A percentile compares a stretch with the other conserved stretches of the same genome.
These are phyloP conservation scores for Metschnikowia shivogae DNA, from an alignment of 805 yeast genomes.

Conservation along the genomic window DNA sequence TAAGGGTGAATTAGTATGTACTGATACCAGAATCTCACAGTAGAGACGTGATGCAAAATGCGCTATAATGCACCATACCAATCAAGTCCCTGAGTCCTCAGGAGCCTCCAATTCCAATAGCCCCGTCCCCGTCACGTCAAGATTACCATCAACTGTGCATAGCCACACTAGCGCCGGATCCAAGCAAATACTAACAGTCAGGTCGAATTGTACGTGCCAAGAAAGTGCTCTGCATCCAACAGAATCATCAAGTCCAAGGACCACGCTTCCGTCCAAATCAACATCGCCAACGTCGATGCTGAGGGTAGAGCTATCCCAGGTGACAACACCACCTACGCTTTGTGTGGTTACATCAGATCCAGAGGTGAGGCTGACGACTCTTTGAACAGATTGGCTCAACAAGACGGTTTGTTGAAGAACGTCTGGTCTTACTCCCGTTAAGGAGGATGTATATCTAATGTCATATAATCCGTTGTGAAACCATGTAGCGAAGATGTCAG, in stretches of 20 bases:
- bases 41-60: too few relatives aligned
- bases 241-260: slow-evolving; percentile 99
- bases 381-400: slow-evolving; percentile 98
- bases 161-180: too few relatives aligned
- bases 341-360: slow-evolving; percentile 95
- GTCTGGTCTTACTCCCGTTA: slow-evolving; percentile 95
- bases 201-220: slow-evolving; percentile 99
- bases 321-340: slow-evolving; percentile 90
- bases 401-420: slow-evolving; percentile 96
- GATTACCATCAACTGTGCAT: too few relatives aligned
- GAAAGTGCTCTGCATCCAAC: slow-evolving; percentile 99
- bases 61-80: too few relatives aligned
- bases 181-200: slow-evolving; percentile 34
- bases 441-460: slow-evolving; percentile 29
- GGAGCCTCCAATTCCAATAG: too few relatives aligned
- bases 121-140: too few relatives aligned
- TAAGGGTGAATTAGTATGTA: slow-evolving; percentile 97
- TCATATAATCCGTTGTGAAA: slow-evolving; percentile 14
- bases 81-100: too few relatives aligned
- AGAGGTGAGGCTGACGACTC: slow-evolving; percentile 99
- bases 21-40: background rate
- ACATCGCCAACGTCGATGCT: slow-evolving; percentile 97
- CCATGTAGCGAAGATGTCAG: too few relatives aligned
- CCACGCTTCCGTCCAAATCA: slow-evolving; percentile 98
- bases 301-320: slow-evolving; percentile 93